These are phyloP conservation scores for Gentiana straminea DNA, from an alignment of 257 asterid genomes.

Conservation along the genomic window DNA sequence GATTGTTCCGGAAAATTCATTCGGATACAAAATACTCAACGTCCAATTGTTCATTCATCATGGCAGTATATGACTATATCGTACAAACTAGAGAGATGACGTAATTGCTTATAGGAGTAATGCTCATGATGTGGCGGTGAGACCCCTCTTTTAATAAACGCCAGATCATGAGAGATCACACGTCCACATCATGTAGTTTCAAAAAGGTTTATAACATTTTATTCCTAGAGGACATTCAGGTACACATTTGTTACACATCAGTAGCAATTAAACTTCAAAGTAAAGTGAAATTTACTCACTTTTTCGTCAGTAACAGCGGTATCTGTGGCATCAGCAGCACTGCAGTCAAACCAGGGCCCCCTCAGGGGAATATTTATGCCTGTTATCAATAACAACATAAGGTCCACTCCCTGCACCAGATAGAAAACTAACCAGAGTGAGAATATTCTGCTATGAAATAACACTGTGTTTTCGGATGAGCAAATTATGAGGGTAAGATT, in stretches of 20 bases:
- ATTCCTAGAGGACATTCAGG: no score
- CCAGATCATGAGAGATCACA: no score
- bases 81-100: no score
- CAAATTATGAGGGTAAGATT: neutral
- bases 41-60: no score
- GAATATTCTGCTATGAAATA: neutral
- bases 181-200: no score
- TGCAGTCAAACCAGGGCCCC: slow-evolving; percentile 27
- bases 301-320: slow-evolving; percentile 37
- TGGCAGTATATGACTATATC: no score
- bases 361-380: slow-evolving; percentile 36
- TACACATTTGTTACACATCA: no score
- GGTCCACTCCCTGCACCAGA: slow-evolving; percentile 74
- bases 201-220: no score
- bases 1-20: slow-evolving; percentile 46
- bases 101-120: no score
- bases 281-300: slow-evolving; percentile 28
- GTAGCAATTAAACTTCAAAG: no score
- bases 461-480: neutral
- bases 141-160: no score
- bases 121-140: no score
- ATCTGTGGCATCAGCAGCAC: slow-evolving; percentile 26
- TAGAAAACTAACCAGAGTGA: slow-evolving; percentile 1
- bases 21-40: neutral
- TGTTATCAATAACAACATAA: slow-evolving; percentile 79